These are phyloP conservation scores for Penicillium dipodomyicola DNA, from an alignment of 495 filamentous ascomycete species.

Conservation along the genomic window DNA sequence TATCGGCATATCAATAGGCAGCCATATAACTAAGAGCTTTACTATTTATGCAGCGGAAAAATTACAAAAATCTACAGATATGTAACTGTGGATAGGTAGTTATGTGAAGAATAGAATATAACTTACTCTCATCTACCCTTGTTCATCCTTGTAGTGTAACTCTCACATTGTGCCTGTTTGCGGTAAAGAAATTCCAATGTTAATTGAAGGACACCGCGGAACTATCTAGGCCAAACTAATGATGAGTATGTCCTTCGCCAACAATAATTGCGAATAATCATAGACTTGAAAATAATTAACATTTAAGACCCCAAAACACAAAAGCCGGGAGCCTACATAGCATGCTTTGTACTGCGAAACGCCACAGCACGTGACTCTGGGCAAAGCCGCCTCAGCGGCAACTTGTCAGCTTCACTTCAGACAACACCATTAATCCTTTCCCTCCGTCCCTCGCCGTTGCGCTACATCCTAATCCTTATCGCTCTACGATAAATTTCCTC, in stretches of 20 bases:
- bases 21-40: constrained; percentile 2
- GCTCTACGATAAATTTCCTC: constrained; percentile 1
- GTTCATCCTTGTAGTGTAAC: background rate
- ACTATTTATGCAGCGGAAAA: background rate
- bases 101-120: background rate
- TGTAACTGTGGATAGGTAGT: background rate
- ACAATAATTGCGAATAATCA: background rate
- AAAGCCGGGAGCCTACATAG: constrained; percentile 1
- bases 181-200: constrained; percentile 12
- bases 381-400: constrained; percentile 30
- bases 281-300: background rate
- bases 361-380: constrained; percentile 29
- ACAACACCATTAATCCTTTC: constrained; percentile 22
- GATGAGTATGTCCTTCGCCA: background rate
- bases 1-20: constrained; percentile 10
- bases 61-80: background rate
- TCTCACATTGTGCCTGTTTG: constrained; percentile 11
- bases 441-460: constrained; percentile 12
- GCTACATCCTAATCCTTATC: constrained; percentile 13
- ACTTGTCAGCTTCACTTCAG: constrained; percentile 40
- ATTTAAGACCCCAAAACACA: background rate
- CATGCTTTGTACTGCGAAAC: constrained; percentile 18
- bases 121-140: background rate
- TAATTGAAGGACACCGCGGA: background rate
- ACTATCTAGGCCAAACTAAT: background rate